Evolutionary conservation across 2,329 filamentous ascomycete species (phyloP), one percentile per base, ranked within the genome.

Genomic region (Cyphellophora europaea): DNA sequence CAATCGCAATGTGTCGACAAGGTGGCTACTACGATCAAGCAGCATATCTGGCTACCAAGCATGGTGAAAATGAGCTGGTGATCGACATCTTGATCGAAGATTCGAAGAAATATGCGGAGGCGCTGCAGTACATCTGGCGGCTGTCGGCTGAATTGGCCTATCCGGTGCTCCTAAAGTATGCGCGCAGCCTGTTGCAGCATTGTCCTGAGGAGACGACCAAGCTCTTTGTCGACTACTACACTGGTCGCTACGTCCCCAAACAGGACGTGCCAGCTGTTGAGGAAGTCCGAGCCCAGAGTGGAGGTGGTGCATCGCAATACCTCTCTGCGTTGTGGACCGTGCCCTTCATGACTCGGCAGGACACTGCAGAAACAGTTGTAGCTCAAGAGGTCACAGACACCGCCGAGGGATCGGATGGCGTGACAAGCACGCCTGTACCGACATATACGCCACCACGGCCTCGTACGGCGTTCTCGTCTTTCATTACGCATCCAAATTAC

Each of bases 11-110:
- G 87, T 98, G 91, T 53, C 77, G 93, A 17, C 91, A 98, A 62
- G 91, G 89, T 8, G 89, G 91, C 1, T 98, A 98, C 58, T 93
- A 81, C 51, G 88, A 96, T 40, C 93, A 98, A 64, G 91, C 91
- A 11, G 91, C 89, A 3, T 98, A 93, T 51, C 71, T 98, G 23
- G 91, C 93, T 5, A 84, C 87, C 39, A 89, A 95, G 57, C 88
- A 98, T 52, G 82, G 85, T 5, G 91, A 98, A 56, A 85, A 86
- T 44, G 87, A 94, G 38, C 67, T 96, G 40, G 91, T 98, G 1
- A 84, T 96, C 3, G 89, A 95, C 53, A 94, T 98, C 31, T 58
- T 98, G 33, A 88, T 98, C 33, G 91, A 98, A 53, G 89, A 98
- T 50, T 87, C 89, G 0, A 91, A 93, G 56, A 81, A 82, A 47